phyloP scores from a whole-genome alignment of 2,329 filamentous ascomycete species.

The Teratosphaeria destructans region DNA sequence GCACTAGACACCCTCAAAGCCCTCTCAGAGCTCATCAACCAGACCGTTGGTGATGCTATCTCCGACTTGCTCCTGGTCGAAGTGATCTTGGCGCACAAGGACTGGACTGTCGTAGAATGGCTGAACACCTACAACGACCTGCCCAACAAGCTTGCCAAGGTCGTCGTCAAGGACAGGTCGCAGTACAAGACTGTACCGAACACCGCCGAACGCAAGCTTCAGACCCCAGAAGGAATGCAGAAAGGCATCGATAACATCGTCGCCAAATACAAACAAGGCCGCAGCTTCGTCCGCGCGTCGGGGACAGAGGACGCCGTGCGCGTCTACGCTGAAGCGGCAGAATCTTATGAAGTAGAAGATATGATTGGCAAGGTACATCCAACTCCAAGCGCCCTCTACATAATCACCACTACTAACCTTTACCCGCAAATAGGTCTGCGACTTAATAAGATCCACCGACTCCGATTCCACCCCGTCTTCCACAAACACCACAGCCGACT shows the following conservation, averaged over 20 bases:
- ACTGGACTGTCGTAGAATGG: conserved; percentile 81
- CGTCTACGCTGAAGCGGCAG: conserved; percentile 91
- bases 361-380: conserved; percentile 32
- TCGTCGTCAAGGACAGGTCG: conserved; percentile 79
- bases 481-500: background rate
- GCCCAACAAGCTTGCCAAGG: conserved; percentile 87
- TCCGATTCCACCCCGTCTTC: background rate
- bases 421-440: background rate
- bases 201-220: conserved; percentile 71
- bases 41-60: conserved; percentile 91
- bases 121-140: conserved; percentile 85
- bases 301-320: conserved; percentile 94
- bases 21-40: conserved; percentile 87
- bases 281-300: conserved; percentile 83
- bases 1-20: conserved; percentile 77
- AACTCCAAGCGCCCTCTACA: background rate
- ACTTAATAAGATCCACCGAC: background rate
- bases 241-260: conserved; percentile 78
- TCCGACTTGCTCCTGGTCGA: conserved; percentile 95
- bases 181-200: conserved; percentile 78
- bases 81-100: conserved; percentile 89
- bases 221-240: conserved; percentile 69
- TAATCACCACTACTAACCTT: background rate
- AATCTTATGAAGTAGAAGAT: conserved; percentile 80
- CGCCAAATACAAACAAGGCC: conserved; percentile 79